phyloP scores from a whole-genome alignment of 371 early-diverging fungal species.

The Mortierella sp. region DNA sequence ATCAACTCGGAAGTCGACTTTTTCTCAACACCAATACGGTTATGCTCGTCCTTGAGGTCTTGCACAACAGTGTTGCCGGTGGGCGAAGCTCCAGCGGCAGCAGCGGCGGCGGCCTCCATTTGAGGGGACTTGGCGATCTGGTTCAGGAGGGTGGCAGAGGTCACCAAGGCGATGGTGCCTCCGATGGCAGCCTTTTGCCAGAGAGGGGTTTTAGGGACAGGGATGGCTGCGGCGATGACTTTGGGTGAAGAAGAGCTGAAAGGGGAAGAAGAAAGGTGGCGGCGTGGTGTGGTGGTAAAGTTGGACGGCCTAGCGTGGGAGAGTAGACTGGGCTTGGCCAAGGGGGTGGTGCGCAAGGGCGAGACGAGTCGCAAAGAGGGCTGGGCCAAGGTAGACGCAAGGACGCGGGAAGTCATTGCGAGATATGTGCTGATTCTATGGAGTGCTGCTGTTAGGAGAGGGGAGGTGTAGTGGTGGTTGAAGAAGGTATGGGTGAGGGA shows the following conservation, averaged over 20 bases:
- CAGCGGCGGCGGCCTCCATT: constrained; percentile 28
- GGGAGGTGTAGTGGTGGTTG: background rate
- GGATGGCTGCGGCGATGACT: constrained; percentile 9
- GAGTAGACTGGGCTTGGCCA: constrained; percentile 39
- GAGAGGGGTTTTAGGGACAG: constrained; percentile 29
- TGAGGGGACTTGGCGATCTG: constrained; percentile 48
- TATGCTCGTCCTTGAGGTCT: constrained; percentile 55
- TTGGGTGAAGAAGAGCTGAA: background rate
- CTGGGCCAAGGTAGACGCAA: constrained; percentile 22
- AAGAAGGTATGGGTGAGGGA: background rate
- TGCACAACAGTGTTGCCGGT: constrained; percentile 14
- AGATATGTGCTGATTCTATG: background rate
- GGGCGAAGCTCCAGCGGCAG: background rate
- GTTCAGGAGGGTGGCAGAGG: constrained; percentile 49
- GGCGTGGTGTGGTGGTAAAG: background rate
- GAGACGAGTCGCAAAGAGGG: constrained; percentile 14
- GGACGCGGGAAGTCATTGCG: constrained; percentile 35
- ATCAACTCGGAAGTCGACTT: constrained; percentile 76
- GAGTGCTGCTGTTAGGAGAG: background rate
- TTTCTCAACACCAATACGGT: constrained; percentile 65
- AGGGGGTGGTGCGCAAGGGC: constrained; percentile 17
- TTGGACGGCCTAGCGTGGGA: constrained; percentile 37
- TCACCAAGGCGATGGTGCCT: constrained; percentile 48
- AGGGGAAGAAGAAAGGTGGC: constrained; percentile 9
- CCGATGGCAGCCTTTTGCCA: constrained; percentile 57